Conservation (phyloP, 257 asterid genomes). For the Nicotiana undulata region DNA sequence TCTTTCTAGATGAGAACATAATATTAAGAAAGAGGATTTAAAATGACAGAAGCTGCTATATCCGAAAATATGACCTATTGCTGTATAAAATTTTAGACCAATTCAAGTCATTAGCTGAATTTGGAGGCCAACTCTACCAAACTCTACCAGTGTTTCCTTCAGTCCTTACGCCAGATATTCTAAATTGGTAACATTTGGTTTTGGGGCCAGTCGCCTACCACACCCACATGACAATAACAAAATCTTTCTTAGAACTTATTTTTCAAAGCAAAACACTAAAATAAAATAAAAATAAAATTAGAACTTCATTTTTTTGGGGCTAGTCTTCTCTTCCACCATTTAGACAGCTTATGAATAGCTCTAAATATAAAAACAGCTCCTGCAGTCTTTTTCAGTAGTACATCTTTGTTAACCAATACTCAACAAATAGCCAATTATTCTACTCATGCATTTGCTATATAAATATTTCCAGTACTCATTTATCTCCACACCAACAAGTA, state of each 20-base stretch:
- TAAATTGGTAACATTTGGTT: conserved; percentile 30
- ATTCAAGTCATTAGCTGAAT: conserved; percentile 15
- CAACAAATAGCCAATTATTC: conserved; percentile 13
- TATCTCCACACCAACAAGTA: conserved; percentile 1
- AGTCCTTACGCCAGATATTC: conserved; percentile 6
- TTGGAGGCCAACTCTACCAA: conserved; percentile 94
- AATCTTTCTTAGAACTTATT: conserved; percentile 11
- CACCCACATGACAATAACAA: conserved; percentile 32
- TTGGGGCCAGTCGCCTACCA: conserved; percentile 72
- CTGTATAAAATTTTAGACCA: background rate
- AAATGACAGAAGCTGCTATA: background rate
- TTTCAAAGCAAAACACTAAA: background rate
- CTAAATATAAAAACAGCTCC: background rate
- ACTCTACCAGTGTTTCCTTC: conserved; percentile 15
- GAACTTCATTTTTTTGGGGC: background rate
- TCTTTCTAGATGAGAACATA: background rate
- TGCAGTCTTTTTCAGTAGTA: conserved; percentile 41
- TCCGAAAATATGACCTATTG: background rate
- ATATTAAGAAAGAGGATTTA: background rate
- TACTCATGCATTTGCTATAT: conserved; percentile 27
- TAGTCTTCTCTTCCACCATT: conserved; percentile 1
- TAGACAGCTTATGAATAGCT: conserved; percentile 2
- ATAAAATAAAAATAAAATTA: background rate
- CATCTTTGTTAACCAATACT: conserved; percentile 62
- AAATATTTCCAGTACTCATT: conserved; percentile 19